Base-by-base conservation (phyloP, 2,329 filamentous ascomycete genomes). In the Colletotrichum karsti region DNA sequence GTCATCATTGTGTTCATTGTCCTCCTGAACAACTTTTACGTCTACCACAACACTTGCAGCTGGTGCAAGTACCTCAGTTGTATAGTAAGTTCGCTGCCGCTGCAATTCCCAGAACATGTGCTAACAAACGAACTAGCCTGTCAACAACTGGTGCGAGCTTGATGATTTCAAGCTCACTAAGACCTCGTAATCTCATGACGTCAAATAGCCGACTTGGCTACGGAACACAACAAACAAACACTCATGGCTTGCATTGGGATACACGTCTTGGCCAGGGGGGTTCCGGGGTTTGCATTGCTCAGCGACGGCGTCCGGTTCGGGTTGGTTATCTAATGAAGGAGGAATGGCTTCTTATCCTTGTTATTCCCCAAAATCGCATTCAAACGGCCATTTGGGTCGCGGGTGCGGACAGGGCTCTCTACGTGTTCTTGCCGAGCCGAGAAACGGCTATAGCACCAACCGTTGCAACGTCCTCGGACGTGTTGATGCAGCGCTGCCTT, bases 11-110 rank as follows among this genome's bases (percentile, higher is more conserved):
- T 92, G 1, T 98, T 98, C 77, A 92, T 97, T 69, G 82, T 98
- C 48, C 84, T 99, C 59, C 79, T 98, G 68, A 90, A 94, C 77
- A 96, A 98, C 82, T 99, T 99, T 78, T 98, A 98, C 81, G 88
- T 88, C 70, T 91, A 91, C 78, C 87, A 88, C 67, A 89, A 90
- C 54, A 90, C 87, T 30, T 99, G 96, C 79, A 85, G 82, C 10
- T 99, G 96, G 96, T 99, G 96, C 85, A 96, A 97, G 83, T 96
- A 97, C 76, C 81, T 99, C 73, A 97, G 92, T 78, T 99, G 96
- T 77, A 82, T 99, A 82, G 93, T 96, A 84, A 88, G 93, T 91
- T 65, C 13, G 39, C 7, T n/a, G 9, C 8, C 13, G 5, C 13
- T 18, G 9, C 7, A 3, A 10, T 15, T 6, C n/a, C 8, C 10